Evolutionary conservation across 805 yeast species (phyloP), one percentile per base, ranked within the genome.

Genomic region (Torulaspora franciscae): DNA sequence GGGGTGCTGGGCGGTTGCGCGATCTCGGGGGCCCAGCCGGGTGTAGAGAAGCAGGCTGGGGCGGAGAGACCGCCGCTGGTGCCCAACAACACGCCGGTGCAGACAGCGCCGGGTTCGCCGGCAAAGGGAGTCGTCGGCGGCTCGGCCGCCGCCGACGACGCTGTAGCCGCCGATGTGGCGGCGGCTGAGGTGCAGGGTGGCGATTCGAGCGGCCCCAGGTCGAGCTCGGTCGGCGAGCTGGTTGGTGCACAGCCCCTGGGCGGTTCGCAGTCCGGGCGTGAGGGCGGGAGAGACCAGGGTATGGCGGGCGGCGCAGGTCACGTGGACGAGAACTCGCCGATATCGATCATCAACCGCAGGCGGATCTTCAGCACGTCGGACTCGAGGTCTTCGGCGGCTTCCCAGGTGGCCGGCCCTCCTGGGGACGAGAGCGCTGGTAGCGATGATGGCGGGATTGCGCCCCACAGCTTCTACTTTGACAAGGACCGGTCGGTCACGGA

Each of bases 61-160:
- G 23, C 44, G 51, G 4, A 53, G 52, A 9, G 50, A 35, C 54
- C 56, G 4, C 58, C 61, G 3, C 48, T 51, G 19, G 60, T 49
- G 14, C 65, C 65, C 23, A 57, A 60, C 35, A 60, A 60, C 46
- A 58, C 65, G 15, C 65, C 65, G 2, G 60, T 50, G 13, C 50
- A 53, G 8, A 57, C 56, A 22, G 58, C 61, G 3, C 42, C 47
- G 9, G 41, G 30, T 26, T 48, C 51, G 13, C 51, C 51, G 3
- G 27, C 37, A 19, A 14, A 17, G 23, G 30, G 33, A 25, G 32
- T 24, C 37, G 38, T 28, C 43, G 43, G 40, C 42, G 43, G 30
- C 39, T 25, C 43, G 17, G 43, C 35, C 47, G 47, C 43, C 39
- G 24, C 45, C 45, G 40, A 23, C 37, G 33, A 7, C 11, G 40